Evolutionary conservation across 2,329 filamentous ascomycete species (phyloP).

Genomic region (Septoria petroselini): DNA sequence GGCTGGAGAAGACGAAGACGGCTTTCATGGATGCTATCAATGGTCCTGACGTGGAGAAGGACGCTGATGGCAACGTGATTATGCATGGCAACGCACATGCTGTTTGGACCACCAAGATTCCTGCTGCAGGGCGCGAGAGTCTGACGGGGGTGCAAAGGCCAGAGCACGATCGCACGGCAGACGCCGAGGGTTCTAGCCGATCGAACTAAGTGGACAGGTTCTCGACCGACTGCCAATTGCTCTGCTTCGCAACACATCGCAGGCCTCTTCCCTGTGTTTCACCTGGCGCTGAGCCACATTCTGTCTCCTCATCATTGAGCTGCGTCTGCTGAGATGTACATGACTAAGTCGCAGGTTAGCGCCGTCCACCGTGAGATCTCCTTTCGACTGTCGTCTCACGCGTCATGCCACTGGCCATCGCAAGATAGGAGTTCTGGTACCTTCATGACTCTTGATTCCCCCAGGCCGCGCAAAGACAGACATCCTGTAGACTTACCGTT

Average conservation of each 20-base stretch:
- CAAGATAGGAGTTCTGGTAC: neutral
- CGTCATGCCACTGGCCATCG: neutral
- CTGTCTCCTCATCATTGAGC: constrained; percentile 13
- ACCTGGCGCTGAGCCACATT: neutral
- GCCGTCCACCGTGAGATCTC: neutral
- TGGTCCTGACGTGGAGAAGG: constrained; percentile 54
- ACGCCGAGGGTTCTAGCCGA: neutral
- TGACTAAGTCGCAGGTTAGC: constrained; percentile 49
- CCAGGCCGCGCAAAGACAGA: neutral
- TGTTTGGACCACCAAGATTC: constrained; percentile 57
- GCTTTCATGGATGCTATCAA: constrained; percentile 57
- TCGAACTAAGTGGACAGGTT: too few relatives aligned
- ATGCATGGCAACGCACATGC: constrained; percentile 63
- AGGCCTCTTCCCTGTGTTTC: too few relatives aligned
- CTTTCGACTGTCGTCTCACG: neutral
- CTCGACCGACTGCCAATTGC: too few relatives aligned
- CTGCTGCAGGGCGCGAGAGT: constrained; percentile 30
- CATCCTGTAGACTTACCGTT: constrained; percentile 61
- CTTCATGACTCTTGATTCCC: neutral
- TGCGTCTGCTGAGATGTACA: constrained; percentile 65
- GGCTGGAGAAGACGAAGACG: constrained; percentile 49
- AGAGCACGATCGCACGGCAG: constrained; percentile 7
- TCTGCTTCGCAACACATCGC: too few relatives aligned
- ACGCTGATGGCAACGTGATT: constrained; percentile 60
- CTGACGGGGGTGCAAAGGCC: constrained; percentile 27